Percentiles rank a stretch among this genome's conserved stretches.
Evolutionary conservation across 306 rosid genomes (phyloP).

Genomic region (Comarum palustre): DNA sequence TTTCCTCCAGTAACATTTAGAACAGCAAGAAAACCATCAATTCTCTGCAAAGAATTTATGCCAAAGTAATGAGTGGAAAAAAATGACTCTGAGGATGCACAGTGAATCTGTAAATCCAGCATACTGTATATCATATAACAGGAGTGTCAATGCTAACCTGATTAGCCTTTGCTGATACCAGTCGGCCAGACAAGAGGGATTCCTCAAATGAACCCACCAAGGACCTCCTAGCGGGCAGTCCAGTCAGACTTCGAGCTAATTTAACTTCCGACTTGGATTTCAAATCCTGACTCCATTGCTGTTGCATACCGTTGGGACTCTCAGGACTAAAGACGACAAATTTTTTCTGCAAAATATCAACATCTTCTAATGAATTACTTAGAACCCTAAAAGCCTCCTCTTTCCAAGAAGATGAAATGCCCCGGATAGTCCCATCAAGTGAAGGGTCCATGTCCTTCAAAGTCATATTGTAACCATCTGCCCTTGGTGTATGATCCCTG

Average conservation of each 20-base stretch:
- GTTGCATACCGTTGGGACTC: conserved; percentile 32
- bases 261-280: conserved; percentile 42
- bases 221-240: conserved; percentile 55
- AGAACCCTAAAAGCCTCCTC: conserved; percentile 19
- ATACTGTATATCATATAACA: conserved; percentile 19
- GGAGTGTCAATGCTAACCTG: conserved; percentile 43
- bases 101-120: conserved; percentile 23
- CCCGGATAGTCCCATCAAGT: conserved; percentile 35
- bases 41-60: conserved; percentile 45
- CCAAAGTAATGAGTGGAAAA: conserved; percentile 4
- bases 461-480: conserved; percentile 33
- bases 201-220: conserved; percentile 89
- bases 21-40: conserved; percentile 84
- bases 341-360: conserved; percentile 34
- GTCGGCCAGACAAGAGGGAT: conserved; percentile 73
- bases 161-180: conserved; percentile 49
- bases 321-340: conserved; percentile 33
- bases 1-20: conserved; percentile 70
- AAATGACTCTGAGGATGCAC: conserved; percentile 18
- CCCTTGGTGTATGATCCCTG: conserved; percentile 23
- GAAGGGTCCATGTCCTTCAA: conserved; percentile 47
- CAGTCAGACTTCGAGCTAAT: conserved; percentile 32
- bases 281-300: conserved; percentile 34
- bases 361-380: conserved; percentile 31
- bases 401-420: conserved; percentile 32